Evolutionary conservation across 257 asterid species (phyloP), one percentile per base, ranked within the genome.

Genomic region (Nyctanthes arbortristis): DNA sequence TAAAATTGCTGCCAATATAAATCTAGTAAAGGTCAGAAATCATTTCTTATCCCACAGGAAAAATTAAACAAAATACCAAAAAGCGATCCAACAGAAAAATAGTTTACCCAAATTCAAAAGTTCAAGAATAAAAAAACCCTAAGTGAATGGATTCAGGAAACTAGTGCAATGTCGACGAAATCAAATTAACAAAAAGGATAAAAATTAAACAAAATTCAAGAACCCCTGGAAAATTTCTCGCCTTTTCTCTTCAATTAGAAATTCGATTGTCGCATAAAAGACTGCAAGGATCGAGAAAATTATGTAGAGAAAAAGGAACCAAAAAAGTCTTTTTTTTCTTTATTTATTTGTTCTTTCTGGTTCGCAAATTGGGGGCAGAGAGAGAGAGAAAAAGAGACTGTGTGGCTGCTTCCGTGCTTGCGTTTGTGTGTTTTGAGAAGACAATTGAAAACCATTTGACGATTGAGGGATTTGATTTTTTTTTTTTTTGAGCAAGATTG

Each of bases 141-240:
- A 78, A 78, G 73, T 40, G 39, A 64, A 11, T 24, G 25, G 49
- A 66, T 43, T 67, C 59, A 33, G 59, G 61, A 40, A 65, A 66
- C 24, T 56, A 66, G 82, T 66, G 68, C 75, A 83, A 74, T 82
- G 88, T 68, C 61, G 61, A 70, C 37, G 39, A 56, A 72, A 57
- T 75, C 79, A 32, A 74, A 75, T 10, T 69, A 63, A 67, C 67
- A 20, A 63, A 28, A 63, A 34, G 27, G 66, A 64, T 35, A 37
- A 45, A 35, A 69, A 67, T 5, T 12, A 34, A 28, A 47, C 7
- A 61, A 40, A 71, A 70, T 14, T 29, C n/a, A 74, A 59, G 79
- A 52, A 29, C 58, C 29, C 28, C 22, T 29, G 5, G 58, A 7
- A 52, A 18, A 18, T 52, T 52, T 7, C 29, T 20, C 29, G 14